A percentile compares a stretch with the other conserved stretches of the same genome.
These are phyloP conservation scores for Neophaeococcomyces mojaviensis DNA, from an alignment of 2,329 filamentous ascomycete genomes.

Conservation along the genomic window DNA sequence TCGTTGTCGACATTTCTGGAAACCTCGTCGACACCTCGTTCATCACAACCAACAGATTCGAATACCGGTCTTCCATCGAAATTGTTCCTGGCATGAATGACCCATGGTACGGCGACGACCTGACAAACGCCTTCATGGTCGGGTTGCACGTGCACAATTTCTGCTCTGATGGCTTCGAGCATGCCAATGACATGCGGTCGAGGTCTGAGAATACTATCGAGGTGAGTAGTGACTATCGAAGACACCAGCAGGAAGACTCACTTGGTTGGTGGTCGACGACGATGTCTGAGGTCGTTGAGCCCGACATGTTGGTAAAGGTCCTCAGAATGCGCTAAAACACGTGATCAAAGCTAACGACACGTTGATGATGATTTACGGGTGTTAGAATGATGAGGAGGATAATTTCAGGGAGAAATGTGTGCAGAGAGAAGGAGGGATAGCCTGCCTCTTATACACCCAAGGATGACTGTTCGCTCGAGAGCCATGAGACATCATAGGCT, in stretches of 20 bases:
- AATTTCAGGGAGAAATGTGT: too few species aligned
- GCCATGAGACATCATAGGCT: background rate
- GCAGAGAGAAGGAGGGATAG: too few species aligned
- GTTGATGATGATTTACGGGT: too few species aligned
- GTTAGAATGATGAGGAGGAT: too few species aligned
- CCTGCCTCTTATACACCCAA: background rate
- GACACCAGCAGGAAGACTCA: background rate
- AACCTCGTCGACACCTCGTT: constrained; percentile 8
- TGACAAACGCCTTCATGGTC: background rate
- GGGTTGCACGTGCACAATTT: background rate
- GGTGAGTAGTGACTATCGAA: background rate
- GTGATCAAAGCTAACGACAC: too few species aligned
- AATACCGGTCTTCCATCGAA: constrained; percentile 4
- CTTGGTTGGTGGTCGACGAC: background rate
- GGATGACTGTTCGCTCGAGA: background rate
- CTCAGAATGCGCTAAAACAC: too few species aligned
- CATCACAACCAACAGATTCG: constrained; percentile 4
- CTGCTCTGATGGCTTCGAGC: background rate
- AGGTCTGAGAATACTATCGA: background rate
- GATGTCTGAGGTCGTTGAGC: background rate
- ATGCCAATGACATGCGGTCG: background rate
- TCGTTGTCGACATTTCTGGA: background rate
- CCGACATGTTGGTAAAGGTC: too few species aligned
- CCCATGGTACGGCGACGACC: background rate
- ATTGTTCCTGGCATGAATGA: constrained; percentile 3